Conservation (phyloP, 163 green algal genomes). For the Scenedesmus sp. region DNA sequence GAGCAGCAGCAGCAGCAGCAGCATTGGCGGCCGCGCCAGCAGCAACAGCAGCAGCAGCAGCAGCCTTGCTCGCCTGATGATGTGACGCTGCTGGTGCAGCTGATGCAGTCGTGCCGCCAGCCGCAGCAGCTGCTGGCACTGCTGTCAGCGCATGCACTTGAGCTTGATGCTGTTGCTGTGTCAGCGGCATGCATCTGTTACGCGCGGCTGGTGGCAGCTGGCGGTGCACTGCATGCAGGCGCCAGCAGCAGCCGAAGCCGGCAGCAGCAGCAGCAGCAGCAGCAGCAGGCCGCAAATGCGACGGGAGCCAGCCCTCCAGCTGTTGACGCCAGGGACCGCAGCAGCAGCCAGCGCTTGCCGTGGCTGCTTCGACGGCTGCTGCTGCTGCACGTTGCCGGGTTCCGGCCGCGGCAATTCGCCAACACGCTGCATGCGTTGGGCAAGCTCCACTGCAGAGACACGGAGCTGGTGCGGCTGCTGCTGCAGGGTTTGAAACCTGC, state of each 20-base stretch:
- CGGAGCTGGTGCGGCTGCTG: neutral
- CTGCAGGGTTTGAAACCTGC: neutral
- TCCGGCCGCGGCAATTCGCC: slow-evolving; percentile 29
- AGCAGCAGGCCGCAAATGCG: neutral
- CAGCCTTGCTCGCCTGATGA: neutral
- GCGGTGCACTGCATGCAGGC: neutral
- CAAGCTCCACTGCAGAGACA: slow-evolving; percentile 37
- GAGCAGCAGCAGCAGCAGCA: slow-evolving; percentile 5
- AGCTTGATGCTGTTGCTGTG: slow-evolving; percentile 22
- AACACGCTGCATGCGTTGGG: slow-evolving; percentile 46
- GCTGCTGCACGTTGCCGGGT: slow-evolving; percentile 1
- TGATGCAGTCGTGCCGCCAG: neutral
- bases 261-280: neutral
- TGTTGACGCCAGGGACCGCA: slow-evolving; percentile 16
- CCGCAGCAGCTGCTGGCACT: slow-evolving; percentile 37
- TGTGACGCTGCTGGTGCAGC: slow-evolving; percentile 23
- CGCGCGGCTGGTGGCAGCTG: neutral
- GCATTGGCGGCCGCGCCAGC: neutral
- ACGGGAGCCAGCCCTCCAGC: neutral
- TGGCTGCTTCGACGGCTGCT: slow-evolving; percentile 28
- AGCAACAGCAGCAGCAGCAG: slow-evolving; percentile 32
- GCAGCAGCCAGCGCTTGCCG: slow-evolving; percentile 18
- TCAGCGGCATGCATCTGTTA: slow-evolving; percentile 25
- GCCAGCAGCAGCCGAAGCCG: neutral
- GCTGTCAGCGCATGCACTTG: neutral